A percentile compares a stretch with the other conserved stretches of the same genome.
phyloP scores from a whole-genome alignment of 2,329 filamentous ascomycete genomes.

The Scedosporium aurantiacum region DNA sequence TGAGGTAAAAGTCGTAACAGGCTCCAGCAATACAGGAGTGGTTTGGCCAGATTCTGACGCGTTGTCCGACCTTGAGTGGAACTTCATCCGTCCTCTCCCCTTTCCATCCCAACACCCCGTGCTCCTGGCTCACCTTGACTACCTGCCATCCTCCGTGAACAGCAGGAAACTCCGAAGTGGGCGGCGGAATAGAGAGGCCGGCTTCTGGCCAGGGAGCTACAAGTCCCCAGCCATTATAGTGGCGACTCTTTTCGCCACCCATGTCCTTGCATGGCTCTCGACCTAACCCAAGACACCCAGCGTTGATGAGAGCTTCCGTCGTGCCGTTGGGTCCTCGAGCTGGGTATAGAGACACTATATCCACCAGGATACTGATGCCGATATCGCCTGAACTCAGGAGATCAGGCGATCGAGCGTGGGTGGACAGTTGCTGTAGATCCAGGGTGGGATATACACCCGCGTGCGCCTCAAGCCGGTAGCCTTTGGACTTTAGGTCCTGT shows the following conservation, averaged over 20 bases:
- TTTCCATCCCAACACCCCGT: slow-evolving; percentile 58
- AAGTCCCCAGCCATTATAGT: slow-evolving; percentile 62
- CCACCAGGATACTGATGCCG: slow-evolving; percentile 57
- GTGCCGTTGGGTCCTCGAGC: slow-evolving; percentile 34
- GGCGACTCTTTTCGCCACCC: slow-evolving; percentile 17
- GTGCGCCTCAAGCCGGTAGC: slow-evolving; percentile 54
- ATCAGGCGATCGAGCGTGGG: slow-evolving; percentile 40
- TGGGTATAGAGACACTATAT: slow-evolving; percentile 60
- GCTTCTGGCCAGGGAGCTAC: slow-evolving; percentile 42
- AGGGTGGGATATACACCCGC: slow-evolving; percentile 67
- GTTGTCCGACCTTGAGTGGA: slow-evolving; percentile 49
- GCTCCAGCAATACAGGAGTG: slow-evolving; percentile 70
- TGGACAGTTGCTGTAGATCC: slow-evolving; percentile 70
- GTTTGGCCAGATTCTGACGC: slow-evolving; percentile 65
- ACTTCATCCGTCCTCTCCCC: slow-evolving; percentile 31
- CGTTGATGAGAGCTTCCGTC: slow-evolving; percentile 57
- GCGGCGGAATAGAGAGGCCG: slow-evolving; percentile 21
- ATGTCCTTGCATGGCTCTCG: slow-evolving; percentile 56
- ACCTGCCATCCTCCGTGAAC: slow-evolving; percentile 52
- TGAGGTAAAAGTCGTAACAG: slow-evolving; percentile 60
- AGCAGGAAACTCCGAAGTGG: slow-evolving; percentile 30
- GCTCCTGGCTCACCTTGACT: slow-evolving; percentile 64
- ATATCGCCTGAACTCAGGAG: slow-evolving; percentile 43
- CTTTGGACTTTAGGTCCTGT: slow-evolving; percentile 21
- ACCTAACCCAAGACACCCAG: slow-evolving; percentile 59